Evolutionary conservation across 1,284 basidiomycete genomes (phyloP), one percentile per base, ranked within the genome.

Genomic region (Rhodotorula sp.): DNA sequence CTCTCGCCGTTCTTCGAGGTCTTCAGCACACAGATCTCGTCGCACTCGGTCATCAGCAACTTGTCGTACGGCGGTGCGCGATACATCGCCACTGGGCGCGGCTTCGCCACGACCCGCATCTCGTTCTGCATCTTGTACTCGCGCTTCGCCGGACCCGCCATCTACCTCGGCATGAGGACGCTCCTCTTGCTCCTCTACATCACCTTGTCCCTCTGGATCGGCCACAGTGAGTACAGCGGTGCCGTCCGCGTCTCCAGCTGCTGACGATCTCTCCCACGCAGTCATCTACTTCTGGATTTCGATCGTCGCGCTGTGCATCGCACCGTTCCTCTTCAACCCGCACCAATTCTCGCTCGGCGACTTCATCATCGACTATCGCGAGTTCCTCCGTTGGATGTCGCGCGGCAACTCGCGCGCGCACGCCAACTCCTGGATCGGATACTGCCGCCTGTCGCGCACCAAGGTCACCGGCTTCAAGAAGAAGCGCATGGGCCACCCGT

Each of bases 51-150:
- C 79, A 82, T 95, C 75, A 95, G 89, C 81, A 94, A 96, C 82
- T 83, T 96, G 83, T 94, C 91, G 6, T 95, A 95, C 73, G 94
- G 94, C 81, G 94, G 94, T 70, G 94, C 94, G 62, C 87, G 94
- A 70, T 97, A 96, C 81, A 97, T 97, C 76, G 93, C 94, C n/a
- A 97, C 94, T n/a, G 94, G 94, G 67, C 91, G 94, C 86, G 94
- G 94, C 54, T 97, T 97, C 79, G 94, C 94, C 24, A 96, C 94
- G 11, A 91, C 91, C 29, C 86, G 94, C 66, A 91, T 95, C 74
- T 90, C 89, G 72, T 97, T 97, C 84, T 90, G 87, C 79, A 94
- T 94, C 75, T 83, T 96, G 29, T 94, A 93, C 52, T 96, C 94
- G 74, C 90, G 94, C 67, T 97, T 97, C 81, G 94, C 94, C 54